Evolutionary conservation across 148 eudicot species (phyloP), one percentile per base, ranked within the genome.

Genomic region (Vaccinium darrowii): DNA sequence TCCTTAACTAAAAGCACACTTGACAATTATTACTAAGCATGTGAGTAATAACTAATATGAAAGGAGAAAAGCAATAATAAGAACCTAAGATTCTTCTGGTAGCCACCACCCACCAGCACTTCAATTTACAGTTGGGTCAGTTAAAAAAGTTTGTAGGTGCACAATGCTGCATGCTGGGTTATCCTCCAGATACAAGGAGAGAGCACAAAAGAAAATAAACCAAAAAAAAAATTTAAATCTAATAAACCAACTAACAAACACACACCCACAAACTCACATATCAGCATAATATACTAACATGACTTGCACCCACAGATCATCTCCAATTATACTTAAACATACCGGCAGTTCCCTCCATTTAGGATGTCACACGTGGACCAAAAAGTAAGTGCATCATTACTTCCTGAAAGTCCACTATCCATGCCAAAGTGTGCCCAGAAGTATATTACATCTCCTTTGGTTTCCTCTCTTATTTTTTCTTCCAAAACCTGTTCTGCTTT

Each of bases 271-370:
- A 18, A 69, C 77, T 3, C 47, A 81, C 19, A 49, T 8, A 12
- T 15, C 49, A 82, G 62, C 19, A 33, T 14, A 73, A 62, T 21
- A 23, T 36, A 33, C 16, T 84, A 84, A 76, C 2, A 47, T 76
- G 81, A 54, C 5, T 36, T 23, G 81, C 23, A 60, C n/a, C 8
- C 33, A 83, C 73, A 76, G 49, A 84, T 23, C 60, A 81, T 58
- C 71, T n/a, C 56, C 58, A 71, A 69, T 52, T 11, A 7, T 9
- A 21, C 54, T 6, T 76, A 57, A 19, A 51, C 87, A 84, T 89
- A 95, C 99, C 98, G 90, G 91, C 99, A 97, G 82, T 93, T 89
- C 88, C 99, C 98, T 83, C 93, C 96, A 90, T 97, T 97, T 74
- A 95, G 88, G 89, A 93, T 88, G 84, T 97, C 98, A 91, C 99